A percentile compares a stretch with the other conserved stretches of the same genome.
These are phyloP conservation scores for Sonneratia caseolaris DNA, from an alignment of 345 rosid species.

Conservation along the genomic window DNA sequence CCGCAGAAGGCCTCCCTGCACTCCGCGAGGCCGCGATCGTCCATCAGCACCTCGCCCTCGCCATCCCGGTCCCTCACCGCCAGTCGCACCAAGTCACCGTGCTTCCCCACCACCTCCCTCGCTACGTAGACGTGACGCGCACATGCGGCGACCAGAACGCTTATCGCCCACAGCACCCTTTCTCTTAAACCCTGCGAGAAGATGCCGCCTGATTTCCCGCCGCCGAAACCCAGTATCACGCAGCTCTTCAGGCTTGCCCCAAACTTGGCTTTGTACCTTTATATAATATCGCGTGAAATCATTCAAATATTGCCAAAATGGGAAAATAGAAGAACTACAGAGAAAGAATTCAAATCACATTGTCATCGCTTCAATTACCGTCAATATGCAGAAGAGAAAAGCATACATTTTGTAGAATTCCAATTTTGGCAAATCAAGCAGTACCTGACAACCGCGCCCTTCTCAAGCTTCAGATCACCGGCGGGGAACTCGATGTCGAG, in stretches of 20 bases:
- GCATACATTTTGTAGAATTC: background rate
- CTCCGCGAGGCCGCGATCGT: slow-evolving; percentile 27
- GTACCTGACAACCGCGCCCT: slow-evolving; percentile 16
- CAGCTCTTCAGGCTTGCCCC: slow-evolving; percentile 27
- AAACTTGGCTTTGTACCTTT: slow-evolving; percentile 33
- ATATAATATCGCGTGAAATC: background rate
- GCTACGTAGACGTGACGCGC: slow-evolving; percentile 25
- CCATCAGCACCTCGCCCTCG: slow-evolving; percentile 38
- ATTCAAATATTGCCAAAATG: no score
- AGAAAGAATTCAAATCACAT: no score
- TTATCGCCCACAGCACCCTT: slow-evolving; percentile 46
- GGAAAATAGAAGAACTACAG: no score
- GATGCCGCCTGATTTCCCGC: slow-evolving; percentile 3
- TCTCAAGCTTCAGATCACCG: slow-evolving; percentile 25
- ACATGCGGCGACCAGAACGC: slow-evolving; percentile 38
- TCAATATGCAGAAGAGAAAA: background rate
- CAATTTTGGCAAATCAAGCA: background rate
- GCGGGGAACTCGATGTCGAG: slow-evolving; percentile 37
- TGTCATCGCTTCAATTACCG: no score
- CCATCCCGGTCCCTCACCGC: slow-evolving; percentile 29
- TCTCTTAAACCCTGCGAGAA: slow-evolving; percentile 28
- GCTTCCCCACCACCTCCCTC: slow-evolving; percentile 27
- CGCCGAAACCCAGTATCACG: slow-evolving; percentile 31
- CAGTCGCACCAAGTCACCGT: slow-evolving; percentile 21
- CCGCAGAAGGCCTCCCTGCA: slow-evolving; percentile 12